Conservation (phyloP, 2,329 filamentous ascomycete species). For the Fusarium scirpi region DNA sequence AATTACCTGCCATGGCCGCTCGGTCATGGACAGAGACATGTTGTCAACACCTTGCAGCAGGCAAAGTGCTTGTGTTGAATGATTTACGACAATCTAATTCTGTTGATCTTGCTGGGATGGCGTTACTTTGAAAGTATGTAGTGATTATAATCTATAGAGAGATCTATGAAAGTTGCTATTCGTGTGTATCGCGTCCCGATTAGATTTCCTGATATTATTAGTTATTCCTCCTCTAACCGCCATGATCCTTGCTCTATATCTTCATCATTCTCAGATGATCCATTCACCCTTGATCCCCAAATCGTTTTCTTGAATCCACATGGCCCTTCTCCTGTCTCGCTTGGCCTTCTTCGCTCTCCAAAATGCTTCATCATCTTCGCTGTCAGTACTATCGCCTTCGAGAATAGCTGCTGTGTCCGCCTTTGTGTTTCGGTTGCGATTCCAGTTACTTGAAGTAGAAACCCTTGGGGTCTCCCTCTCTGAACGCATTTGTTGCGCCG, state of each 20-base stretch:
- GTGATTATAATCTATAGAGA: neutral
- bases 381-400: conserved; percentile 10
- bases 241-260: neutral
- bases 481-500: neutral
- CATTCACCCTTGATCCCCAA: conserved; percentile 12
- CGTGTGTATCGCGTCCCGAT: neutral
- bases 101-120: neutral
- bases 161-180: neutral
- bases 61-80: neutral
- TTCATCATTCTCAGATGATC: neutral
- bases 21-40: neutral
- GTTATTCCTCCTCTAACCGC: neutral
- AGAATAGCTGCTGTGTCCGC: neutral
- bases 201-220: neutral
- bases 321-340: conserved; percentile 25
- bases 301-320: conserved; percentile 22
- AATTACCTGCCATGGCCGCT: neutral
- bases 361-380: conserved; percentile 24
- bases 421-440: neutral
- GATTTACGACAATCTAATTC: neutral
- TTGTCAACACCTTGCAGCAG: neutral
- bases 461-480: neutral
- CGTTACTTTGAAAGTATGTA: neutral
- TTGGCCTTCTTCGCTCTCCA: conserved; percentile 30
- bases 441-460: neutral